Evolutionary conservation across 352 stramenopile genomes (phyloP).

Genomic region (Thalassiosira exigua): DNA sequence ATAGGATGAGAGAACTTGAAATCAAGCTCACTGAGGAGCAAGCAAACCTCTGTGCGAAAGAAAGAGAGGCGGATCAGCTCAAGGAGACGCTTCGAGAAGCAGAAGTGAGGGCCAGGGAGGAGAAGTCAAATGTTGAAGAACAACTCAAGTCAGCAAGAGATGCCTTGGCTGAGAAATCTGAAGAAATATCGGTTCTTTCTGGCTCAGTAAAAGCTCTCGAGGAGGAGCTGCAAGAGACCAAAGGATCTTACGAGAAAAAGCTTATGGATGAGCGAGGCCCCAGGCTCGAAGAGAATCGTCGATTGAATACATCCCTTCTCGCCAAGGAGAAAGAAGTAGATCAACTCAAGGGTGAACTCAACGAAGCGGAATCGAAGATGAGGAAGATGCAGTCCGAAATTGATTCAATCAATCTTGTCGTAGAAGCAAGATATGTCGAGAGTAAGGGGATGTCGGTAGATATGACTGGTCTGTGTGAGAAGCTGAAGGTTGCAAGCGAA

Average conservation of each 20-base stretch:
- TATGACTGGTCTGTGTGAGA: neutral
- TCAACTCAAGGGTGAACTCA: conserved; percentile 7
- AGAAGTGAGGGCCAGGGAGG: neutral
- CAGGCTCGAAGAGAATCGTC: conserved; percentile 17
- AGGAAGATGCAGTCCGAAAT: conserved; percentile 26
- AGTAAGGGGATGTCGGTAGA: neutral
- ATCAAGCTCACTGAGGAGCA: neutral
- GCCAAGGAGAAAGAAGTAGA: conserved; percentile 13
- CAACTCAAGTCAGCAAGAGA: conserved; percentile 28
- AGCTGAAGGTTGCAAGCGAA: neutral
- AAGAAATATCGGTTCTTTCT: conserved; percentile 22
- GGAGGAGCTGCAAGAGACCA: conserved; percentile 20
- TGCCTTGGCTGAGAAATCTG: conserved; percentile 13
- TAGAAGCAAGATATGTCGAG: conserved; percentile 11
- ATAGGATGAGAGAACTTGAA: neutral
- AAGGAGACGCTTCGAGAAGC: neutral
- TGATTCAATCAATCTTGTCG: conserved; percentile 12
- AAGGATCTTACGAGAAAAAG: conserved; percentile 24
- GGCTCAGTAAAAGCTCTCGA: conserved; percentile 7
- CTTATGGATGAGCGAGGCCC: conserved; percentile 12
- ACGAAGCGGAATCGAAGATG: neutral
- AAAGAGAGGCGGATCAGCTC: too few species aligned
- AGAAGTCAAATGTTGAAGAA: neutral
- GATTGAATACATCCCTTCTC: conserved; percentile 3
- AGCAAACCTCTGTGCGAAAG: too few species aligned